These are phyloP conservation scores for Hypoxylon sp. DNA, from an alignment of 2,329 filamentous ascomycete genomes.

Conservation along the genomic window DNA sequence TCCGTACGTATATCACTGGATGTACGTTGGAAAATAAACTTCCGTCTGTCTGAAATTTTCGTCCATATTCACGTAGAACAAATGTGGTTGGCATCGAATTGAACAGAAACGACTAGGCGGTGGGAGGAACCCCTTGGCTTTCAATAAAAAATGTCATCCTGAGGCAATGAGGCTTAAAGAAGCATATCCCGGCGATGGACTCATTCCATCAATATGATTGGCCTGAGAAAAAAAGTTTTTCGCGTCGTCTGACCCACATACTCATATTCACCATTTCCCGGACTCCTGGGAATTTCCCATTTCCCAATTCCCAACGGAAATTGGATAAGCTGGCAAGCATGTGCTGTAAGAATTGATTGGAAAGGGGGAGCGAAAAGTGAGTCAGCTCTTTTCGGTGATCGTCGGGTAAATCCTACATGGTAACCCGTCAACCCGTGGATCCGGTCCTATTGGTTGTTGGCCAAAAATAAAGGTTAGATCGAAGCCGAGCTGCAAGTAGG, in stretches of 20 bases:
- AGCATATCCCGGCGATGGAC: conserved; percentile 19
- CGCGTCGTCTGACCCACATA: conserved; percentile 28
- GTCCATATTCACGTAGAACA: conserved; percentile 4
- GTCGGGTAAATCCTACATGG: conserved; percentile 28
- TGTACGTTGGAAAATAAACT: conserved; percentile 7
- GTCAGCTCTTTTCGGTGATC: conserved; percentile 19
- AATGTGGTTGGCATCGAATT: background rate
- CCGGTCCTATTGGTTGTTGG: conserved; percentile 29
- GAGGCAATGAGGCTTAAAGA: conserved; percentile 42
- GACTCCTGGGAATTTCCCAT: conserved; percentile 25
- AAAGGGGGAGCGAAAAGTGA: background rate
- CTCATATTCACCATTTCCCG: conserved; percentile 35
- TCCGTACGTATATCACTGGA: conserved; percentile 12
- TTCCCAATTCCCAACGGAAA: conserved; percentile 37
- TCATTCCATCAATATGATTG: conserved; percentile 29
- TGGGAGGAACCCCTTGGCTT: background rate
- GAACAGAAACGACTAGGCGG: background rate
- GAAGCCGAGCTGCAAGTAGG: conserved; percentile 34
- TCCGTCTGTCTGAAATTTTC: conserved; percentile 2
- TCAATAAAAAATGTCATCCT: conserved; percentile 25
- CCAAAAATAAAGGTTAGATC: conserved; percentile 38
- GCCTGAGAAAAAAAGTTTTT: conserved; percentile 32
- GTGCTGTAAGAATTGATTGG: conserved; percentile 9
- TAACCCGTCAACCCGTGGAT: conserved; percentile 1
- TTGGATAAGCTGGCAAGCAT: conserved; percentile 30